phyloP scores from a whole-genome alignment of 2,329 filamentous ascomycete species.

The Emmonsia crescens region DNA sequence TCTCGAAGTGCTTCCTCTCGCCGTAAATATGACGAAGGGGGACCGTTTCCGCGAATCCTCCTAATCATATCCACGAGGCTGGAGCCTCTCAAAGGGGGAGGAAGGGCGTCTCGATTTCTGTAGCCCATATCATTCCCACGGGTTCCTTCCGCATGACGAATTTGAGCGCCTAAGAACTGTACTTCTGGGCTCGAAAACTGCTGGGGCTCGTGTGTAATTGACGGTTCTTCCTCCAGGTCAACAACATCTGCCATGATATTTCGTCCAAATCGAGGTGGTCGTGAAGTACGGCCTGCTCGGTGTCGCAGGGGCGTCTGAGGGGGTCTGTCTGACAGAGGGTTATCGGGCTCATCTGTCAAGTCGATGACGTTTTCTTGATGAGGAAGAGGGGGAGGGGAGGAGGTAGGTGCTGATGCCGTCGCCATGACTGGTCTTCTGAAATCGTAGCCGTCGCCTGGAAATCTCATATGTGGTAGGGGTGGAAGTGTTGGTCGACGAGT shows the following conservation, averaged over 20 bases:
- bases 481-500: constrained; percentile 16
- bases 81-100: constrained; percentile 1
- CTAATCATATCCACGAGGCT: constrained; percentile 12
- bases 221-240: constrained; percentile 30
- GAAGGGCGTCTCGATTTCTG: neutral
- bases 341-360: constrained; percentile 36
- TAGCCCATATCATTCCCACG: neutral
- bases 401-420: constrained; percentile 27
- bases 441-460: constrained; percentile 45
- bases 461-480: constrained; percentile 28
- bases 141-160: constrained; percentile 14
- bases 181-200: constrained; percentile 38
- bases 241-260: constrained; percentile 30
- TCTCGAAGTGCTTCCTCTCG: constrained; percentile 13
- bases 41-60: neutral
- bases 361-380: constrained; percentile 33
- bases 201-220: constrained; percentile 7
- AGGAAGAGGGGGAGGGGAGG: constrained; percentile 15
- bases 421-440: constrained; percentile 41
- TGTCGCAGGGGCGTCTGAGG: constrained; percentile 9
- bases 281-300: constrained; percentile 9
- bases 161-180: constrained; percentile 34
- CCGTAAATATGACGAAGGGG: neutral
- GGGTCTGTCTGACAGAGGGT: constrained; percentile 16
- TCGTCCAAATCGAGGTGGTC: constrained; percentile 27